Conservation (phyloP, 768 basidiomycete genomes). For the Suillus fuscotomentosus region DNA sequence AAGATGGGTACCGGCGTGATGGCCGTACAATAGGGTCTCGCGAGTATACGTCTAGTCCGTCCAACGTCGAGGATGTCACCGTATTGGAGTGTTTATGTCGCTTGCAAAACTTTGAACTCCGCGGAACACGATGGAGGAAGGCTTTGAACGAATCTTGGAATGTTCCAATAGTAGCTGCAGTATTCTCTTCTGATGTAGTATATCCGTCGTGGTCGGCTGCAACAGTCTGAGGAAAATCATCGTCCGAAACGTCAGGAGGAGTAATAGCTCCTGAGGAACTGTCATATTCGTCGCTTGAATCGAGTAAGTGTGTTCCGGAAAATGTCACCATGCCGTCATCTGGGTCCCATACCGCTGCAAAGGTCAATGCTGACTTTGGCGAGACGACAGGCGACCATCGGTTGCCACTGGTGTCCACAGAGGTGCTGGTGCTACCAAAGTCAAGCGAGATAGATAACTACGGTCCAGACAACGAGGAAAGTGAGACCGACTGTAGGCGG, state of each 20-base stretch:
- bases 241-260: constrained; percentile 15
- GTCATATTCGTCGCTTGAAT: constrained; percentile 18
- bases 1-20: constrained; percentile 20
- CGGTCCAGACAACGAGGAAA: background rate
- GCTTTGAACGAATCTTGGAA: constrained; percentile 31
- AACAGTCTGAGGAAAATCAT: constrained; percentile 16
- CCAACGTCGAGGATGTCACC: constrained; percentile 30
- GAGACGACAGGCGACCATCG: constrained; percentile 61
- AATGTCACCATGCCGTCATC: constrained; percentile 58
- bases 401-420: constrained; percentile 13
- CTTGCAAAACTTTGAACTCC: constrained; percentile 16
- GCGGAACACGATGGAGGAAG: constrained; percentile 24
- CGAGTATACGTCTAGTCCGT: constrained; percentile 29
- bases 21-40: constrained; percentile 18
- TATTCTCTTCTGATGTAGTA: constrained; percentile 17
- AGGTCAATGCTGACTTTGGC: constrained; percentile 53
- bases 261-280: constrained; percentile 7
- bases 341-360: constrained; percentile 60
- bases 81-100: constrained; percentile 15
- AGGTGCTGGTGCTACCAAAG: constrained; percentile 8
- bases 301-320: constrained; percentile 48
- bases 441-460: constrained; percentile 27
- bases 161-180: constrained; percentile 16
- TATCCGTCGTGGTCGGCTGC: constrained; percentile 16
- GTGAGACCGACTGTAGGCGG: background rate